Percentiles rank a stretch among this genome's conserved stretches.
These are phyloP conservation scores for Fonsecaea pedrosoi DNA, from an alignment of 2,329 filamentous ascomycete genomes.

Conservation along the genomic window DNA sequence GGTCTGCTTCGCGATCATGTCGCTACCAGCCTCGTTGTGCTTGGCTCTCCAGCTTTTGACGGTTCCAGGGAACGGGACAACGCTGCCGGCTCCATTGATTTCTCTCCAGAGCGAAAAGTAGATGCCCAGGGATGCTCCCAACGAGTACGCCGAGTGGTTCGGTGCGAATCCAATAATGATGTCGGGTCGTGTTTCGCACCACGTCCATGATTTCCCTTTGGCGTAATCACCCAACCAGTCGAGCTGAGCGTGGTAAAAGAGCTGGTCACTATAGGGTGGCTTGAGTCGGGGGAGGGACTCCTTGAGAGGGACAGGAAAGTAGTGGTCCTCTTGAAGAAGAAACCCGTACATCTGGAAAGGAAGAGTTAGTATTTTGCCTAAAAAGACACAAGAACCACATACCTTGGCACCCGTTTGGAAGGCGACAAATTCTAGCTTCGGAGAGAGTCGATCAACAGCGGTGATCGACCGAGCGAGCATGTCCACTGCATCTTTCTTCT, in stretches of 20 bases:
- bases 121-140: slow-evolving; percentile 43
- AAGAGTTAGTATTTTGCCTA: neutral
- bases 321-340: slow-evolving; percentile 24
- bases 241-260: slow-evolving; percentile 44
- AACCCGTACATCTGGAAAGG: slow-evolving; percentile 22
- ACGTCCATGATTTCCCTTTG: slow-evolving; percentile 44
- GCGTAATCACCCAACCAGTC: slow-evolving; percentile 39
- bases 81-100: slow-evolving; percentile 38
- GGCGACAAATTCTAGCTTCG: slow-evolving; percentile 20
- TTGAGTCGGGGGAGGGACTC: slow-evolving; percentile 44
- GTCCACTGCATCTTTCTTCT: slow-evolving; percentile 25
- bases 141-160: slow-evolving; percentile 41
- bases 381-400: neutral
- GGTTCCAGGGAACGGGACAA: slow-evolving; percentile 42
- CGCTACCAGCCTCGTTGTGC: slow-evolving; percentile 42
- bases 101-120: slow-evolving; percentile 44
- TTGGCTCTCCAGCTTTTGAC: slow-evolving; percentile 37
- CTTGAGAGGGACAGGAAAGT: slow-evolving; percentile 39
- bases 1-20: slow-evolving; percentile 41
- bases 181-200: slow-evolving; percentile 47
- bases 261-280: slow-evolving; percentile 42
- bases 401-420: slow-evolving; percentile 26
- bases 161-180: slow-evolving; percentile 45
- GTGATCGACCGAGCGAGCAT: slow-evolving; percentile 22
- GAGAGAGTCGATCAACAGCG: slow-evolving; percentile 23